Percentiles rank a stretch among this genome's conserved stretches.
These are phyloP conservation scores for Cyberlindnera petersonii DNA, from an alignment of 805 yeast genomes.

Conservation along the genomic window DNA sequence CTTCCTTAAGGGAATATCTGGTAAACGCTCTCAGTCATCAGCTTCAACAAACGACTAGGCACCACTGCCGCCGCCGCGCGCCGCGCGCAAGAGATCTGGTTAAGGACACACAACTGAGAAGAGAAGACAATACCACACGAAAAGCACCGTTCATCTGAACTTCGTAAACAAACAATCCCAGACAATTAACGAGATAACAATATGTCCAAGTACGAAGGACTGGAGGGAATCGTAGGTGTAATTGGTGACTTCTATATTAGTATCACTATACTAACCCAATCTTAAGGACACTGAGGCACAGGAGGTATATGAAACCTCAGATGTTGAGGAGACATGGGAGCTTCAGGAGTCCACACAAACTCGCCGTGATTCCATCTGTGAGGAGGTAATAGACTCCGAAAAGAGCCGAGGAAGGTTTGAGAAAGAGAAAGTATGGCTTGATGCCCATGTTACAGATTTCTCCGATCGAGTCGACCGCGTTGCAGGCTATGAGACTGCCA, in stretches of 20 bases:
- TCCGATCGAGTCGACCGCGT: slow-evolving; percentile 31
- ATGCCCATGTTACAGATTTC: slow-evolving; percentile 24
- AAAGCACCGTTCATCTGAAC: no score
- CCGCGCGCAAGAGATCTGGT: not conserved
- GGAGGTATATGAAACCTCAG: slow-evolving; percentile 42
- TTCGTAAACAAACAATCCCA: slow-evolving; percentile 1
- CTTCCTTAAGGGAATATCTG: no score
- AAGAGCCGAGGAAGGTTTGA: slow-evolving; percentile 28
- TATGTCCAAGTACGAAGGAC: slow-evolving; percentile 3
- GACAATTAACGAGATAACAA: not conserved
- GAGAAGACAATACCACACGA: no score
- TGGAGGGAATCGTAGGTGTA: slow-evolving; percentile 5
- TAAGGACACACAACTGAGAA: not conserved
- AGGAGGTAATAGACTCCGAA: slow-evolving; percentile 14
- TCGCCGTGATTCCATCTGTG: slow-evolving; percentile 26
- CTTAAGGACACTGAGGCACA: slow-evolving; percentile 26
- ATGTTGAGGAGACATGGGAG: slow-evolving; percentile 32
- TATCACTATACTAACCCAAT: not conserved
- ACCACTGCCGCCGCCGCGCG: no score
- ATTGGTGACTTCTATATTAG: not conserved
- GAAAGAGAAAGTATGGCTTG: slow-evolving; percentile 22
- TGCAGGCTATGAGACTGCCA: slow-evolving; percentile 33
- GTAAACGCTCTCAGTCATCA: no score
- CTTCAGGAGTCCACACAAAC: not conserved
- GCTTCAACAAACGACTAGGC: no score